Conservation (phyloP, 2,329 filamentous ascomycete species). For the Phaeosphaeria sp. region DNA sequence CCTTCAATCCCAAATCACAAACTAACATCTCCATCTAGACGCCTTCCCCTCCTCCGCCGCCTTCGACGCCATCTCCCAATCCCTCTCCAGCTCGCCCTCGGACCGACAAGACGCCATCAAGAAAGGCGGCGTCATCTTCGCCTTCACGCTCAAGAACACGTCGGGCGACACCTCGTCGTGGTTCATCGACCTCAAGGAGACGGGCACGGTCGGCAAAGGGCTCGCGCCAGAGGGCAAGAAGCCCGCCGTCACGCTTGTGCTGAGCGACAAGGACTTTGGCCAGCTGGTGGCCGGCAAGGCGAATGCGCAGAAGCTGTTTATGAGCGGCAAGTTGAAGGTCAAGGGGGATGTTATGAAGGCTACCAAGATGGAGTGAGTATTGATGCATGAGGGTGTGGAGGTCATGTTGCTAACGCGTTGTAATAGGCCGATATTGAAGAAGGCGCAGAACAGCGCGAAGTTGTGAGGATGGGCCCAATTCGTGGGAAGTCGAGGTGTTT, state of each 20-base stretch:
- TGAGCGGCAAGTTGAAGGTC: slow-evolving; percentile 98
- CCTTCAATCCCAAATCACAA: neutral
- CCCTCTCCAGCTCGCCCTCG: slow-evolving; percentile 71
- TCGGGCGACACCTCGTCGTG: slow-evolving; percentile 81
- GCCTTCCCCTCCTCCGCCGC: slow-evolving; percentile 88
- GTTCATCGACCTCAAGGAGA: slow-evolving; percentile 95
- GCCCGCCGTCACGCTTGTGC: slow-evolving; percentile 82
- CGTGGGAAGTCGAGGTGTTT: no score
- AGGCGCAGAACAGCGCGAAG: slow-evolving; percentile 46
- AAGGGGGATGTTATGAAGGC: slow-evolving; percentile 99
- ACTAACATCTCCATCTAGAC: slow-evolving; percentile 20
- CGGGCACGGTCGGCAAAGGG: slow-evolving; percentile 81
- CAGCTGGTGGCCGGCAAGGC: slow-evolving; percentile 85
- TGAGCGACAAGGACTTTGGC: slow-evolving; percentile 86
- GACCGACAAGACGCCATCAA: slow-evolving; percentile 89
- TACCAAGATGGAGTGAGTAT: slow-evolving; percentile 73
- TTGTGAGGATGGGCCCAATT: slow-evolving; percentile 33
- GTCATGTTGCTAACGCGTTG: neutral
- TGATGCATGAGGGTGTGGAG: neutral
- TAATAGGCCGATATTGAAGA: slow-evolving; percentile 71
- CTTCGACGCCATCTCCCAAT: slow-evolving; percentile 84
- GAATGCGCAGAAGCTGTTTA: slow-evolving; percentile 94
- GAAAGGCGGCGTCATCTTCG: slow-evolving; percentile 84
- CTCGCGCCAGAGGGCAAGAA: slow-evolving; percentile 72
- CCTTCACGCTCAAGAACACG: slow-evolving; percentile 90